These are phyloP conservation scores for Pythium grandisporangium DNA, from an alignment of 352 stramenopile species.

Conservation along the genomic window DNA sequence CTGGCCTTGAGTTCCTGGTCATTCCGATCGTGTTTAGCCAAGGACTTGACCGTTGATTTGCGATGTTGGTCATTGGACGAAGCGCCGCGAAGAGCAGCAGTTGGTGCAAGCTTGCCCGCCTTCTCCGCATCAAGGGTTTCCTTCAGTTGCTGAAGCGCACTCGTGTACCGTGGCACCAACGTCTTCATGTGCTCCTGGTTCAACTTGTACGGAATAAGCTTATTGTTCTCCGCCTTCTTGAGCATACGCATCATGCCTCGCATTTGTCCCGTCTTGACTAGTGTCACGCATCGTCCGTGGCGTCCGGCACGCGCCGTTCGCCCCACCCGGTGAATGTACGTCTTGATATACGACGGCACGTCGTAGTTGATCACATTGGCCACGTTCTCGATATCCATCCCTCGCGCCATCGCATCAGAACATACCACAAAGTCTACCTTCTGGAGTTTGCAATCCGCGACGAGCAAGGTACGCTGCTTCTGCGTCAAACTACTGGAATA, in stretches of 20 bases:
- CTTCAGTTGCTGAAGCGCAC: slow-evolving; percentile 65
- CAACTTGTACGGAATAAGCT: slow-evolving; percentile 53
- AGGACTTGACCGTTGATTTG: neutral
- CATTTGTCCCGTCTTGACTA: slow-evolving; percentile 79
- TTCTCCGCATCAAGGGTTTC: slow-evolving; percentile 73
- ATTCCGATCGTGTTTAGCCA: slow-evolving; percentile 10
- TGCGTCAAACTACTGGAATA: slow-evolving; percentile 78
- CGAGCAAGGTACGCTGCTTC: slow-evolving; percentile 65
- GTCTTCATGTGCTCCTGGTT: slow-evolving; percentile 73
- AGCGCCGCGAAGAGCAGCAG: slow-evolving; percentile 23
- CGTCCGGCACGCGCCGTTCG: slow-evolving; percentile 77
- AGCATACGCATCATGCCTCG: slow-evolving; percentile 78
- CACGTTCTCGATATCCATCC: slow-evolving; percentile 91
- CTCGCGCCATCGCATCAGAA: slow-evolving; percentile 89
- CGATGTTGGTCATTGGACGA: slow-evolving; percentile 12
- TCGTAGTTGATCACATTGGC: slow-evolving; percentile 94
- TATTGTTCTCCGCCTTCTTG: slow-evolving; percentile 74
- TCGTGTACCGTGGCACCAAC: slow-evolving; percentile 61
- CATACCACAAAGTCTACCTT: slow-evolving; percentile 80
- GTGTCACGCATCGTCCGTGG: slow-evolving; percentile 58
- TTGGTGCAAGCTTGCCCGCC: slow-evolving; percentile 45
- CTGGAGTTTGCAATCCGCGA: slow-evolving; percentile 65
- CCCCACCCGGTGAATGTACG: slow-evolving; percentile 86
- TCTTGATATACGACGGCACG: slow-evolving; percentile 87
- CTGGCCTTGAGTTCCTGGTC: slow-evolving; percentile 18